These are phyloP conservation scores for Microdochium paspali DNA, from an alignment of 2,329 filamentous ascomycete genomes.

Conservation along the genomic window DNA sequence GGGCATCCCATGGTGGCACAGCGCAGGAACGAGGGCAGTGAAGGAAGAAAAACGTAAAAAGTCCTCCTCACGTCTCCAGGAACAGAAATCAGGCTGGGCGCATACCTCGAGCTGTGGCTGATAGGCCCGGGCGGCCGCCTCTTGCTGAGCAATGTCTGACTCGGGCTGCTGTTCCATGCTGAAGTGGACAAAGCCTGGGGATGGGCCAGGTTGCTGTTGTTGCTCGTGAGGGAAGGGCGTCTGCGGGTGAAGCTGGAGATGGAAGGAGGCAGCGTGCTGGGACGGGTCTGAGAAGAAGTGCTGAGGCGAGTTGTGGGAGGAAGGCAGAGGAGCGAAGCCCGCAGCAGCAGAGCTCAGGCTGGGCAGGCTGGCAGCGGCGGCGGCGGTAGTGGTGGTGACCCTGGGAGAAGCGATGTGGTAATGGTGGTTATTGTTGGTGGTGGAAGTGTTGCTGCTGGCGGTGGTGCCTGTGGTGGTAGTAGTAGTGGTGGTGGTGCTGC, in stretches of 20 bases:
- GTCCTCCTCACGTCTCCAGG: not conserved
- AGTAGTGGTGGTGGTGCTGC: not conserved
- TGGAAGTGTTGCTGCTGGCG: not conserved
- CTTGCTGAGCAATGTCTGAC: conserved; percentile 45
- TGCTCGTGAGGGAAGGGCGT: conserved; percentile 1
- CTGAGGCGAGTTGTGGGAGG: not conserved
- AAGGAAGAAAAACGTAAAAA: conserved; percentile 1
- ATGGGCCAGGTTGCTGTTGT: not conserved
- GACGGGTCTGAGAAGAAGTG: not conserved
- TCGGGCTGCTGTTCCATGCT: conserved; percentile 27
- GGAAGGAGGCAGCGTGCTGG: conserved; percentile 7
- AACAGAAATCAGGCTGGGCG: conserved; percentile 2
- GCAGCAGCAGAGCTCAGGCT: not conserved
- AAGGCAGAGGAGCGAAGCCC: not conserved
- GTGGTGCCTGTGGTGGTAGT: not conserved
- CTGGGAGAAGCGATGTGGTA: too few relatives aligned
- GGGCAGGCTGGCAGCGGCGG: not conserved
- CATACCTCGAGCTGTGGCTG: conserved; percentile 47
- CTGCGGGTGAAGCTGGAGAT: not conserved
- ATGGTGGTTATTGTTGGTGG: not conserved
- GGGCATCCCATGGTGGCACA: too few relatives aligned
- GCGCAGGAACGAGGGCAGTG: too few relatives aligned
- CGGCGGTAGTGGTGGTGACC: not conserved
- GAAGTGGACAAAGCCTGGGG: conserved; percentile 6
- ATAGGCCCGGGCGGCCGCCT: conserved; percentile 50